Conservation (phyloP, 176 grass and related monocot species). For the Stipa capillata region DNA sequence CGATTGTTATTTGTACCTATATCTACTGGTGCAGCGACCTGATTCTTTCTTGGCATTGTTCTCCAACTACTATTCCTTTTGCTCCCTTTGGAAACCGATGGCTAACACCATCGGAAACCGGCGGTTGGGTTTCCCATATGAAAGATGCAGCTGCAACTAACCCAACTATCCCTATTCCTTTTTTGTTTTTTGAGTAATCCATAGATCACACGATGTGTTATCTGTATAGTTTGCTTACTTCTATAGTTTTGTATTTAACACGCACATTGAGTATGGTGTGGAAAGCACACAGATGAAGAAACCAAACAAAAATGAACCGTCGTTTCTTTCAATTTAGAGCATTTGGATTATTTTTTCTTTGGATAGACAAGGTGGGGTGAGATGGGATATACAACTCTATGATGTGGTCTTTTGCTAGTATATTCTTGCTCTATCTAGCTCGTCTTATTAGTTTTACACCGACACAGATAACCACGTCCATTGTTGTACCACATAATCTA, state of each 20-base stretch:
- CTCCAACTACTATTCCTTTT: constrained; percentile 18
- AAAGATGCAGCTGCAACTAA: background rate
- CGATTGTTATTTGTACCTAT: constrained; percentile 7
- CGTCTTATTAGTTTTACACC: background rate
- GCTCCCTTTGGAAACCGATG: background rate
- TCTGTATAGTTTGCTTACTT: constrained; percentile 1
- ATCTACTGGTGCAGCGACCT: constrained; percentile 18
- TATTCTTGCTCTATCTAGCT: background rate
- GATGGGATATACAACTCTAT: too few relatives aligned
- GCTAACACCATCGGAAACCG: background rate
- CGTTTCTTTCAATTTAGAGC: too few relatives aligned
- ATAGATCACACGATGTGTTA: constrained; percentile 8
- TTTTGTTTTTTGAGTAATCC: constrained; percentile 7
- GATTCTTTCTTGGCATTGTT: constrained; percentile 9
- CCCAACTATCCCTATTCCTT: background rate
- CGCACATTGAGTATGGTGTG: too few relatives aligned
- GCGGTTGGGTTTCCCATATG: background rate
- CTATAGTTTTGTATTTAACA: background rate
- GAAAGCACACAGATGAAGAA: too few relatives aligned
- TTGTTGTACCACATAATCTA: background rate
- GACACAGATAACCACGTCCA: too few relatives aligned
- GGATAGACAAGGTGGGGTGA: background rate
- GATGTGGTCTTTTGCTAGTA: background rate
- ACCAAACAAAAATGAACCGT: too few relatives aligned
- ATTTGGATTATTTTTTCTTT: too few relatives aligned